Base-by-base conservation (phyloP, 805 yeast species). In the Nakazawaea ambrosiae region DNA sequence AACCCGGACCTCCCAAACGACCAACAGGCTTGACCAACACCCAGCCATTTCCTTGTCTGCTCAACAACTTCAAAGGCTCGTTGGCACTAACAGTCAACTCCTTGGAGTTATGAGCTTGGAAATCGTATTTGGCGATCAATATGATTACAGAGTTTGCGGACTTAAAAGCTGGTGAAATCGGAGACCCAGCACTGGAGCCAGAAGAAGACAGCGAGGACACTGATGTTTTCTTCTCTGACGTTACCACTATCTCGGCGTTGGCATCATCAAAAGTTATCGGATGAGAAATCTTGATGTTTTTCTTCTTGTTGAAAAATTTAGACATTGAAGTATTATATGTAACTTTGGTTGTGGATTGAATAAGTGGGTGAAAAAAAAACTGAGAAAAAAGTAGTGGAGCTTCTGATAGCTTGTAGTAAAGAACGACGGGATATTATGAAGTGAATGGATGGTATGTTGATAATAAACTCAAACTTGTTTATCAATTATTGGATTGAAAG, bases 11-110 rank as follows among this genome's bases (percentile, higher is more conserved):
- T 4, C 60, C 52, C 22, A 71, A 40, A 41, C 65, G 60, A 29
- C 70, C 73, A 24, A 75, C 63, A n/a, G 73, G 68, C 49, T 74
- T 73, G 7, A 73, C 81, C 30, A 73, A 50, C 2, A 75, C 51
- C 78, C 79, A 73, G 2, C 79, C 81, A 46, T 68, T 66, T 1
- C 68, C 68, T 29, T 60, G 63, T 28, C 68, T 53, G 36, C 68
- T 68, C 4, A 74, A 43, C 16, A 76, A 51, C 47, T 71, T 75
- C 20, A 76, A 53, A 14, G 73, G 65, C 42, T 73, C 81, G 10
- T 80, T 80, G 27, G 65, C 65, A 2, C 55, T 51, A 1, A 73
- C 60, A 1, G 66, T 46, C 6, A 76, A 51, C 46, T 76, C 82
- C 31, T 60, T 56, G 4, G 48, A 42, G 31, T 55, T 51, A 48